Base-by-base conservation (phyloP, 2,329 filamentous ascomycete genomes). In the Xylaria sp. region DNA sequence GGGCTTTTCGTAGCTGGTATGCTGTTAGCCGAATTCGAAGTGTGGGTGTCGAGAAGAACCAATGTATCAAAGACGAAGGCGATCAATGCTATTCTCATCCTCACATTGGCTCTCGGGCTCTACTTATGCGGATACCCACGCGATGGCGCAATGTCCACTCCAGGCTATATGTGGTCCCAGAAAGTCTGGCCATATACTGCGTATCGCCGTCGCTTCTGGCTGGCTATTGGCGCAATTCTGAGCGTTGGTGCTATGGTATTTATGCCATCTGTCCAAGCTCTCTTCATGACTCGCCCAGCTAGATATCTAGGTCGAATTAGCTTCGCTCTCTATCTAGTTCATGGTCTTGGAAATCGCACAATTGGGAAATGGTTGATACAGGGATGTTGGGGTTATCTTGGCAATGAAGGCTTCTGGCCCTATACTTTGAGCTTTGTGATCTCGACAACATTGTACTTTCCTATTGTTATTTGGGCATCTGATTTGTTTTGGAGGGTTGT, bases 281-380 rank as follows among this genome's bases (percentile, higher is more conserved):
- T 75, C 51, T 74, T 76, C 54, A 68, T 76, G 24, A 75, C 74
- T 30, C 74, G 77, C n/a, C 75, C 67, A 12, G 83, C 85, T 12
- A 86, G 86, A 71, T 89, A 89, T 74, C 82, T 87, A 21, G 87
- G 84, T 12, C 82, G 82, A 30, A 85, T 89, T 68, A 87, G 85
- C 64, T 89, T 85, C 69, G 84, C 86, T 2, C 79, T 89, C 2
- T 89, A 89, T 71, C 80, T 89, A 6, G 82, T 85, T n/a, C 87
- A 89, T 72, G 87, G 87, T 0, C 82, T 77, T 17, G 76, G 75
- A 19, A 77, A 77, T 30, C 66, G 73, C 42, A 77, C 74, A 19
- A 55, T 77, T 24, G 75, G 75, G 47, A 73, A 72, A 34, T 75
- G 71, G 74, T 61, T 64, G 11, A 68, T 76, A 24, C 66, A 72